phyloP scores from a whole-genome alignment of 768 basidiomycete genomes.

The Suillus decipiens region DNA sequence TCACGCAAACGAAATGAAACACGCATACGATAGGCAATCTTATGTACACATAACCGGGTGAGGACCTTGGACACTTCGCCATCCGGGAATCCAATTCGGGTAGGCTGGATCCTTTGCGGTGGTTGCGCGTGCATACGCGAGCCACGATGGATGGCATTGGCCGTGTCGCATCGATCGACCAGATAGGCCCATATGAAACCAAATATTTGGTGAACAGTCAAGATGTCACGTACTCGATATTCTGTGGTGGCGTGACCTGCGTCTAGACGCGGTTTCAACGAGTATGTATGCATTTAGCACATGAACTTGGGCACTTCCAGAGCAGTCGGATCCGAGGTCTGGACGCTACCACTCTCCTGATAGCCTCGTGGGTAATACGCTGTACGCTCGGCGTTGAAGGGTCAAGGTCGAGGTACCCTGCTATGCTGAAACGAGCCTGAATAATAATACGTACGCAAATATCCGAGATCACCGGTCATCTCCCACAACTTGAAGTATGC shows the following conservation, averaged over 20 bases:
- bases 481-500: neutral
- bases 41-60: neutral
- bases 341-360: neutral
- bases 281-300: neutral
- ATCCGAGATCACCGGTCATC: neutral
- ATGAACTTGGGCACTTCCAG: neutral
- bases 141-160: neutral
- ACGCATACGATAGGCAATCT: neutral
- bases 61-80: conserved; percentile 7
- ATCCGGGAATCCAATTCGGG: neutral
- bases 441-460: neutral
- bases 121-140: conserved; percentile 1
- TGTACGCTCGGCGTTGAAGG: neutral
- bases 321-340: neutral
- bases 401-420: neutral
- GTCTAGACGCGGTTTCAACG: neutral
- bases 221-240: neutral
- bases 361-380: neutral
- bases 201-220: neutral
- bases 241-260: neutral
- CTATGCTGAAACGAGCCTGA: neutral
- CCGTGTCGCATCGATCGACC: neutral
- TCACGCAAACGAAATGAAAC: neutral
- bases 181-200: neutral
- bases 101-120: neutral